phyloP scores from a whole-genome alignment of 805 yeast species.

The Blastobotrys robertii region DNA sequence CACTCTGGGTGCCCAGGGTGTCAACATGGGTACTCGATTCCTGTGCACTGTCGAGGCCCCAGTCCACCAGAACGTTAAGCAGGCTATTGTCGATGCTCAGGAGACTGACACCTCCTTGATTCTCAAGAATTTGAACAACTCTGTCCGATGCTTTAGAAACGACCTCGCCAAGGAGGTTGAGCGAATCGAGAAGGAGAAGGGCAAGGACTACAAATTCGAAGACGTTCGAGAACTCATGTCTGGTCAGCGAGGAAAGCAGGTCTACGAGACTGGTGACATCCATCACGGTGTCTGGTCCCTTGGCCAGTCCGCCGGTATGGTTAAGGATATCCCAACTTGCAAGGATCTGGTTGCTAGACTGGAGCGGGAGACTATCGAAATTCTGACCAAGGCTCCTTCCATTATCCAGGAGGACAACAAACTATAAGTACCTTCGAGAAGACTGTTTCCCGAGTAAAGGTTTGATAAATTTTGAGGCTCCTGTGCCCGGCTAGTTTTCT shows the following conservation, averaged over 20 bases:
- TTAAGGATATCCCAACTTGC: constrained; percentile 26
- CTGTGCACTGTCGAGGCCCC: constrained; percentile 26
- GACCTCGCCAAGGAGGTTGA: constrained; percentile 21
- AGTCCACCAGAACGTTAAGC: constrained; percentile 18
- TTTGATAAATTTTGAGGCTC: too few species aligned
- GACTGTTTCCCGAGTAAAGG: too few species aligned
- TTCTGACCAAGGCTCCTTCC: constrained; percentile 4
- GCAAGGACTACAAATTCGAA: constrained; percentile 16
- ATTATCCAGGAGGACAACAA: constrained; percentile 1
- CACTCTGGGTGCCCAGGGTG: constrained; percentile 23
- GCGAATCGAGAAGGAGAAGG: constrained; percentile 17
- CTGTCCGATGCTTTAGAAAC: constrained; percentile 23
- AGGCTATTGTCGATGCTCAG: constrained; percentile 15
- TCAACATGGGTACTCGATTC: constrained; percentile 28
- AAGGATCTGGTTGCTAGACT: constrained; percentile 20
- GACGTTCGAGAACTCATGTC: constrained; percentile 21
- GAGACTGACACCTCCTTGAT: constrained; percentile 24
- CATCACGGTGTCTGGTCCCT: constrained; percentile 26
- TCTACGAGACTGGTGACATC: constrained; percentile 23
- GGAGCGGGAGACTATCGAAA: constrained; percentile 19
- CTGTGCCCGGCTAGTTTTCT: too few species aligned
- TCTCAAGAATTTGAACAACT: constrained; percentile 23
- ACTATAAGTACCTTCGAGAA: not conserved
- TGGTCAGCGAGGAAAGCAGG: constrained; percentile 23
- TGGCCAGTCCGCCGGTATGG: constrained; percentile 24